Evolutionary conservation across 202 grass and related monocot species (phyloP).

Genomic region (Zoysia matrella): DNA sequence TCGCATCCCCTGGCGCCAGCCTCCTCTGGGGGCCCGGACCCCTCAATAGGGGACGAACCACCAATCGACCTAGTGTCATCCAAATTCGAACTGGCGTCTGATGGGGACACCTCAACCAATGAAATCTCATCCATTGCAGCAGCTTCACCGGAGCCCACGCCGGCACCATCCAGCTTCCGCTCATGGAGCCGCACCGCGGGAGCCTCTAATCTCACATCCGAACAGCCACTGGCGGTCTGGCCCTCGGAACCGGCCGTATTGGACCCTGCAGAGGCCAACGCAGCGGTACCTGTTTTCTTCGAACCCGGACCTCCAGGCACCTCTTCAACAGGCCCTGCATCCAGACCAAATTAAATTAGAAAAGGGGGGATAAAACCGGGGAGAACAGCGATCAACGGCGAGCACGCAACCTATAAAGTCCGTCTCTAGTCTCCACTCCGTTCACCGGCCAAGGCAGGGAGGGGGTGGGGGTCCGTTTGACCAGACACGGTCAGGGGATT

Average conservation of each 20-base stretch:
- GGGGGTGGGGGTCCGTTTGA: background rate
- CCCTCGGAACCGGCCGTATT: conserved; percentile 9
- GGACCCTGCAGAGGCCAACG: conserved; percentile 26
- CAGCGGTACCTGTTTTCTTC: conserved; percentile 35
- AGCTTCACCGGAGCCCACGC: conserved; percentile 27
- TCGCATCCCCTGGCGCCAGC: background rate
- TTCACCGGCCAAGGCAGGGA: background rate
- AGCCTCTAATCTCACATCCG: conserved; percentile 43
- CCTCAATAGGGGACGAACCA: conserved; percentile 20
- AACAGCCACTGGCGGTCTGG: conserved; percentile 3
- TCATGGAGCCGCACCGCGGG: conserved; percentile 7
- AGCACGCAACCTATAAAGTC: background rate
- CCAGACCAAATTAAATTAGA: conserved; percentile 30
- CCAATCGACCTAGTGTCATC: conserved; percentile 8
- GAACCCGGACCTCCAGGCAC: conserved; percentile 30
- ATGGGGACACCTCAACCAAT: conserved; percentile 48
- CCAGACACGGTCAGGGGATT: background rate
- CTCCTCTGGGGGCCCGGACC: conserved; percentile 28
- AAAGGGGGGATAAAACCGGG: background rate
- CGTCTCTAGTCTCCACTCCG: background rate
- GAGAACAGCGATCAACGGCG: background rate
- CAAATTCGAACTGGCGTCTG: conserved; percentile 46
- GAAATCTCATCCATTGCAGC: conserved; percentile 36
- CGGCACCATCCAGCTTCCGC: conserved; percentile 4
- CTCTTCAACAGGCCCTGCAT: conserved; percentile 46